These are phyloP conservation scores for Ganoderma lucidum DNA, from an alignment of 1,284 basidiomycete genomes.

Conservation along the genomic window DNA sequence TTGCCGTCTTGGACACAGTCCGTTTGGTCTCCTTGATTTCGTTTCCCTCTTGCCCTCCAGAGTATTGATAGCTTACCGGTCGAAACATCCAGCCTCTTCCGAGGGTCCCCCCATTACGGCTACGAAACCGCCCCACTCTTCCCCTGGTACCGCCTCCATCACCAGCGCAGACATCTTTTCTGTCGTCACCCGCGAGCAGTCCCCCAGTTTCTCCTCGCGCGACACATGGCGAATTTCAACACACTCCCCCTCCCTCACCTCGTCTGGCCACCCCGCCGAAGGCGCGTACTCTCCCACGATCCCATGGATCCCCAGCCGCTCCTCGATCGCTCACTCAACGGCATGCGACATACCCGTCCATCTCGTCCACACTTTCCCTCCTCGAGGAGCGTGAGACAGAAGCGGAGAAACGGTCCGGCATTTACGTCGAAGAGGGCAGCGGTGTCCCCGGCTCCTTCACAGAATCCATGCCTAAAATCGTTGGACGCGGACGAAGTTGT, in stretches of 20 bases:
- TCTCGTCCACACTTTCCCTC: constrained; percentile 42
- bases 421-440: constrained; percentile 35
- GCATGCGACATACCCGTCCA: constrained; percentile 42
- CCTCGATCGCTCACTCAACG: constrained; percentile 23
- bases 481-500: constrained; percentile 29
- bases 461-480: constrained; percentile 5
- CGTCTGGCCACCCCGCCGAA: constrained; percentile 27
- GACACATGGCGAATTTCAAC: constrained; percentile 14
- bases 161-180: constrained; percentile 15
- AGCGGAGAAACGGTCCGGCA: constrained; percentile 38
- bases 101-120: constrained; percentile 23
- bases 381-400: constrained; percentile 40
- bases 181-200: constrained; percentile 17
- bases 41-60: neutral
- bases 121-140: constrained; percentile 27
- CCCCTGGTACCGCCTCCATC: constrained; percentile 32
- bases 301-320: constrained; percentile 17
- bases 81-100: constrained; percentile 27
- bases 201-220: constrained; percentile 19
- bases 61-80: neutral
- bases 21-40: constrained; percentile 1
- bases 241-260: constrained; percentile 32
- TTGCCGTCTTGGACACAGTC: neutral
- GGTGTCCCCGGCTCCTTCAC: neutral
- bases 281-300: constrained; percentile 27